Percentiles rank a stretch among this genome's conserved stretches.
Conservation (phyloP, 2,329 filamentous ascomycete species). For the Aspergillus latus region DNA sequence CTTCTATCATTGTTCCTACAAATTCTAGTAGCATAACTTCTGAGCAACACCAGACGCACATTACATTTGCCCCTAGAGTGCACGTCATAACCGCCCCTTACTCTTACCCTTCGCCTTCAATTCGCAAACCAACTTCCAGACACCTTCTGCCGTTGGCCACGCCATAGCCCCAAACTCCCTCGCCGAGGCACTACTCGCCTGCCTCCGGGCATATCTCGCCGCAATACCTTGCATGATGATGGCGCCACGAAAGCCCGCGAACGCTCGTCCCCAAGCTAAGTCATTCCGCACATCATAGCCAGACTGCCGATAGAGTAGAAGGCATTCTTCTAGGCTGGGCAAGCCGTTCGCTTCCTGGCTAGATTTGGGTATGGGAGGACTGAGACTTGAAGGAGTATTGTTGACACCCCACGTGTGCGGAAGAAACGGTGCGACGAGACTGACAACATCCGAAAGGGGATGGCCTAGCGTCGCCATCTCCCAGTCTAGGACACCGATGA, state of each 20-base stretch:
- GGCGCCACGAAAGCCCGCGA: conserved; percentile 58
- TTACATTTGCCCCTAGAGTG: too few relatives aligned
- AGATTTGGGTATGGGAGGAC: conserved; percentile 42
- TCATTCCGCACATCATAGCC: conserved; percentile 68
- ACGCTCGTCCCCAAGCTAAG: conserved; percentile 64
- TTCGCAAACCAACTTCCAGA: background rate
- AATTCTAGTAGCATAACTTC: too few relatives aligned
- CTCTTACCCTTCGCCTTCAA: too few relatives aligned
- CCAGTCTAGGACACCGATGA: conserved; percentile 39
- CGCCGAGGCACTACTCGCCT: conserved; percentile 86
- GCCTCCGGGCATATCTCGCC: conserved; percentile 75
- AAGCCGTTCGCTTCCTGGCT: conserved; percentile 53
- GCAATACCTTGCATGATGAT: conserved; percentile 86
- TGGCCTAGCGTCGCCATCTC: background rate
- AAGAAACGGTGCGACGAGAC: conserved; percentile 1
- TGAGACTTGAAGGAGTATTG: conserved; percentile 11
- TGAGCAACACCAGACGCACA: too few relatives aligned
- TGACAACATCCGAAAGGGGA: background rate
- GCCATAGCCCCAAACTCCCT: conserved; percentile 59
- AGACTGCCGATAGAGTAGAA: conserved; percentile 67
- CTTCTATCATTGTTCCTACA: background rate
- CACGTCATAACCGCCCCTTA: too few relatives aligned
- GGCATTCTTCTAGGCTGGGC: conserved; percentile 57
- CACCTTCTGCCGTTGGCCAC: background rate
- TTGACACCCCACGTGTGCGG: background rate